phyloP scores from a whole-genome alignment of 306 rosid species.

The Rosa persica region DNA sequence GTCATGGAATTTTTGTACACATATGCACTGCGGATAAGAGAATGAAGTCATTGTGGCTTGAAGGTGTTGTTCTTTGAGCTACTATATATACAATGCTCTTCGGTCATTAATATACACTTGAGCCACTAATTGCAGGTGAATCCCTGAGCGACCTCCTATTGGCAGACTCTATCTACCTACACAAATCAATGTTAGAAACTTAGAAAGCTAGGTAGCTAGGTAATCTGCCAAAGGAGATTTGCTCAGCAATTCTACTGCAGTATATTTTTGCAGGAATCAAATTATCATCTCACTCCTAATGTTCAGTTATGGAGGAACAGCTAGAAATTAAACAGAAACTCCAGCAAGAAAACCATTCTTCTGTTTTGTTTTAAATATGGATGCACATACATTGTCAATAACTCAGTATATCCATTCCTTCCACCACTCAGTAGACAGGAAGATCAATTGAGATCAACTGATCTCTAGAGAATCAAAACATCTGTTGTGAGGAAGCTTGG shows the following conservation, averaged over 20 bases:
- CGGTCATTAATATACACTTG: background rate
- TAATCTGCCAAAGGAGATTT: slow-evolving; percentile 15
- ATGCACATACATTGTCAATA: too few species aligned
- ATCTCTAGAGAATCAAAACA: too few species aligned
- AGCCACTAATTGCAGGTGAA: background rate
- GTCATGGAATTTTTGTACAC: background rate
- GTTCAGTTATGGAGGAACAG: background rate
- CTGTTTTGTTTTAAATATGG: too few species aligned
- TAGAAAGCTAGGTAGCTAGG: background rate
- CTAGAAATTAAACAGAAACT: background rate
- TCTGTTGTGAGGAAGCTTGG: too few species aligned
- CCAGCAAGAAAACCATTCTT: background rate
- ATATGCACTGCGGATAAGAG: slow-evolving; percentile 9
- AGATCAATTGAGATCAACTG: too few species aligned
- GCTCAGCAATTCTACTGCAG: slow-evolving; percentile 27
- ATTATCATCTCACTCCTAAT: background rate
- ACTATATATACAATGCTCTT: background rate
- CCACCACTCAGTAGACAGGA: too few species aligned
- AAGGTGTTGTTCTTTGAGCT: slow-evolving; percentile 8
- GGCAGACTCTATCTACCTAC: background rate
- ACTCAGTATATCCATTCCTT: too few species aligned
- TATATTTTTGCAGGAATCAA: background rate
- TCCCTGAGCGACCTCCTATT: background rate
- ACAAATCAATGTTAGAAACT: background rate
- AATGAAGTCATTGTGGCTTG: slow-evolving; percentile 13